A percentile compares a stretch with the other conserved stretches of the same genome.
These are phyloP conservation scores for Pythium apleroticum DNA, from an alignment of 352 stramenopile species.

Conservation along the genomic window DNA sequence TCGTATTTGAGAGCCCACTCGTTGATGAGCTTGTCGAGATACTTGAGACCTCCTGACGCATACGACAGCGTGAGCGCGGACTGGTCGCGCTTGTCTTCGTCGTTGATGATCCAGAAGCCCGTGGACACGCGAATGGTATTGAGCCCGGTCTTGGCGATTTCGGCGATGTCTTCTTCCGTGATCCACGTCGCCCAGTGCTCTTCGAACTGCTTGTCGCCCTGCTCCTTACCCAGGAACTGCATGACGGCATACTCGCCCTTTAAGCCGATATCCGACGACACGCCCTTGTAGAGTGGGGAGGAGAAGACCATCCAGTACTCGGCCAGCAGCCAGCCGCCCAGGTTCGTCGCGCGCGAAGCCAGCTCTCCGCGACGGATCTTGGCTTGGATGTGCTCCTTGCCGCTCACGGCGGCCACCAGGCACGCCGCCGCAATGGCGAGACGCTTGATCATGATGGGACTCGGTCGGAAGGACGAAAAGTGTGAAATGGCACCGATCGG, in stretches of 20 bases:
- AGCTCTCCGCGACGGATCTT: constrained; percentile 39
- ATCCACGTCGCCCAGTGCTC: constrained; percentile 56
- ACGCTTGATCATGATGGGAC: constrained; percentile 16
- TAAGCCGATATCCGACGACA: constrained; percentile 43
- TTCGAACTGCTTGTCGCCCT: constrained; percentile 53
- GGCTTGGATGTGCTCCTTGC: constrained; percentile 26
- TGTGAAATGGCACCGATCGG: background rate
- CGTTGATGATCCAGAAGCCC: constrained; percentile 74
- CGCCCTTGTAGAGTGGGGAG: constrained; percentile 78
- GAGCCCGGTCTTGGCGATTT: constrained; percentile 57
- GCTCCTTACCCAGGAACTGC: constrained; percentile 37
- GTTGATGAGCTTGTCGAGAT: constrained; percentile 81
- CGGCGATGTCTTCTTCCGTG: constrained; percentile 59
- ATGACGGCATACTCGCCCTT: constrained; percentile 52
- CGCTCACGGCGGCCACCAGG: background rate
- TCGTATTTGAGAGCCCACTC: constrained; percentile 65
- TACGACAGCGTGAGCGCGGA: constrained; percentile 39
- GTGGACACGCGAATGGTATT: constrained; percentile 79
- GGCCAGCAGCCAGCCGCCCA: constrained; percentile 80
- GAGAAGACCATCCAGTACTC: constrained; percentile 83
- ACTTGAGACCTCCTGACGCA: constrained; percentile 41
- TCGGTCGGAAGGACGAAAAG: background rate
- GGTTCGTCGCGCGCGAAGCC: constrained; percentile 64
- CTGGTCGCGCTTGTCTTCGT: constrained; percentile 25
- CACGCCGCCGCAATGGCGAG: constrained; percentile 10